Base-by-base conservation (phyloP, 202 grass and related monocot genomes). In the Zoysia matrella region DNA sequence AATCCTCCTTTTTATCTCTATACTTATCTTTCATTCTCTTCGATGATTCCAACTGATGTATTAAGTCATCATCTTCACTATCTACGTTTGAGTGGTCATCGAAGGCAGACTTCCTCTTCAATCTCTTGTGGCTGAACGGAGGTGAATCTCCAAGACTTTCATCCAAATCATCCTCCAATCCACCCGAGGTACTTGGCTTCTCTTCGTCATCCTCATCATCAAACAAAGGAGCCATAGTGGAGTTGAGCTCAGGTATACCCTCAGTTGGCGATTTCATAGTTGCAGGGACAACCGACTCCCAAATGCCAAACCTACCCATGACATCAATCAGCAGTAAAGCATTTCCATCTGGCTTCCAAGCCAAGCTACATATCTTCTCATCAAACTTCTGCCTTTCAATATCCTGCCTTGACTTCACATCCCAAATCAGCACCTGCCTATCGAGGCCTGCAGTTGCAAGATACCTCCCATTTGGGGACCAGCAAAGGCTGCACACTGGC, bases 321-420 rank as follows among this genome's bases (percentile, higher is more conserved):
- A 89, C 79, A 86, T 90, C 91, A 80, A 90, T 85, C 77, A 90
- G 52, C 15, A 88, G 80, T 60, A 80, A 80, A 61, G 90, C 79
- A 95, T 98, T 98, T 56, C 89, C 92, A 42, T 90, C 83, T 9
- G 90, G 90, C 61, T 95, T 98, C 95, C 95, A 98, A 73, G 88
- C 79, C 83, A 98, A 69, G 62, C 84, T 87, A 55, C 90, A 95
- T 71, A 98, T 74, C 47, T 52, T 91, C 40, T 95, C 92, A 60
- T 98, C 88, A 78, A 95, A 91, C 82, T 95, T 95, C 60, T 98
- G 92, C 61, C 90, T 89, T 80, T 98, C 95, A 67, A 98, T 94
- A 69, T 95, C 95, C 85, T 93, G 95, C 86, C 84, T 98, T 11
- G 90, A 83, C 46, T 95, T 94, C 16, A 93, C 87, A 93, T 98